Percentiles rank a stretch among this genome's conserved stretches.
phyloP scores from a whole-genome alignment of 148 eudicot genomes.

The Pharnaceum exiguum region DNA sequence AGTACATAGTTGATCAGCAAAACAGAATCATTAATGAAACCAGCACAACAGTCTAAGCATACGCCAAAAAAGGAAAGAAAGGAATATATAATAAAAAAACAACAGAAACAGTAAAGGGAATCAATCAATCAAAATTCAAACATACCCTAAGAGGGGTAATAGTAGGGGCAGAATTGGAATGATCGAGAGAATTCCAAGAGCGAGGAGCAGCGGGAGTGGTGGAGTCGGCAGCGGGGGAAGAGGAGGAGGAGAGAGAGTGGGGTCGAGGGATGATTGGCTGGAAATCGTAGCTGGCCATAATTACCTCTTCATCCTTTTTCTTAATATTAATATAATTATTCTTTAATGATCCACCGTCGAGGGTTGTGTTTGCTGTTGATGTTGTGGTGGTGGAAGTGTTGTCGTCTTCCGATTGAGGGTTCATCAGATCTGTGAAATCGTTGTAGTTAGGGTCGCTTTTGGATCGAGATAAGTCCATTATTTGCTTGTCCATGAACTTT shows the following conservation, averaged over 20 bases:
- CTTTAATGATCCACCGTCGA: neutral
- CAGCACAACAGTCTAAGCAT: too few species aligned
- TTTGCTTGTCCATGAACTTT: conserved; percentile 88
- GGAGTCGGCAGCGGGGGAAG: conserved; percentile 21
- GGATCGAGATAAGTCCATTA: conserved; percentile 89
- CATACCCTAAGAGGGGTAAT: conserved; percentile 37
- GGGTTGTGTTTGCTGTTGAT: too few species aligned
- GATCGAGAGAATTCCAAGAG: conserved; percentile 60
- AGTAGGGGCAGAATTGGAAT: conserved; percentile 19
- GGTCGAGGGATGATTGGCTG: conserved; percentile 80
- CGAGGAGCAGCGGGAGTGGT: conserved; percentile 33
- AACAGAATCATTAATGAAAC: too few species aligned
- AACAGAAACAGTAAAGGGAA: neutral
- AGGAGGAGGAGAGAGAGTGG: conserved; percentile 1
- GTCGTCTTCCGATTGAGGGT: conserved; percentile 37
- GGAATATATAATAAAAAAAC: neutral
- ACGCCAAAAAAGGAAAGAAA: neutral
- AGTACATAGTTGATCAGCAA: too few species aligned
- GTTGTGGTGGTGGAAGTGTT: too few species aligned
- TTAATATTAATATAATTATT: neutral
- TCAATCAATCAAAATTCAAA: too few species aligned
- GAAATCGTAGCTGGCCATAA: conserved; percentile 76
- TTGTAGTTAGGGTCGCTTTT: conserved; percentile 18
- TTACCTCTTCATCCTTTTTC: conserved; percentile 46
- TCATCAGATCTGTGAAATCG: conserved; percentile 71